Evolutionary conservation across 2,329 filamentous ascomycete species (phyloP).

Genomic region (Pseudogymnoascus sp.): DNA sequence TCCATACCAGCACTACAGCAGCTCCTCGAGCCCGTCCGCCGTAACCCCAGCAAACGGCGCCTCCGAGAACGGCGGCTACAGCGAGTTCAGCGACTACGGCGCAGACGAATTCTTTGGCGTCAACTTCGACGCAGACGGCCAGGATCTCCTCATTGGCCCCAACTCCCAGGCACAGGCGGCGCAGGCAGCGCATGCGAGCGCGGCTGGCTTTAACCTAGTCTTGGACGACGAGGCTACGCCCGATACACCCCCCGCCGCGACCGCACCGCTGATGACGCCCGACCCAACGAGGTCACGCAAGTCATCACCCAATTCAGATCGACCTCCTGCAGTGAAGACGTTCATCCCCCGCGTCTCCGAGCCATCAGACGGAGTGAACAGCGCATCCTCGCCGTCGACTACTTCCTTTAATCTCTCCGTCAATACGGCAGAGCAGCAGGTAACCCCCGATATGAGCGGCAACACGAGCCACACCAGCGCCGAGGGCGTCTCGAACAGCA

Average conservation of each 20-base stretch:
- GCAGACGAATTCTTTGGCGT: conserved; percentile 29
- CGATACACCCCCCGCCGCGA: not conserved
- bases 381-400: conserved; percentile 8
- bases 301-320: not conserved
- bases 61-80: conserved; percentile 14
- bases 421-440: conserved; percentile 18
- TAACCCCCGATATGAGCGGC: conserved; percentile 27
- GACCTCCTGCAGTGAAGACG: not conserved
- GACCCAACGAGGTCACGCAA: not conserved
- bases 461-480: conserved; percentile 26
- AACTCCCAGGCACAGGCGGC: not conserved
- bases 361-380: conserved; percentile 18
- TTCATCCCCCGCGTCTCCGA: conserved; percentile 11
- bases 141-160: conserved; percentile 15
- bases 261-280: not conserved
- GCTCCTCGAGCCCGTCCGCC: conserved; percentile 1
- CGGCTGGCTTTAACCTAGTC: not conserved
- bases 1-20: not conserved
- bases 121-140: conserved; percentile 26
- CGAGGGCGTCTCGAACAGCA: conserved; percentile 22
- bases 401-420: conserved; percentile 15
- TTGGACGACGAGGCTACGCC: not conserved
- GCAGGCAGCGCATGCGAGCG: not conserved
- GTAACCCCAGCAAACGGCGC: not conserved
- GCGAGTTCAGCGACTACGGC: conserved; percentile 20